Conservation (phyloP, 83 land plant genomes). For the Picea engelmannii region DNA sequence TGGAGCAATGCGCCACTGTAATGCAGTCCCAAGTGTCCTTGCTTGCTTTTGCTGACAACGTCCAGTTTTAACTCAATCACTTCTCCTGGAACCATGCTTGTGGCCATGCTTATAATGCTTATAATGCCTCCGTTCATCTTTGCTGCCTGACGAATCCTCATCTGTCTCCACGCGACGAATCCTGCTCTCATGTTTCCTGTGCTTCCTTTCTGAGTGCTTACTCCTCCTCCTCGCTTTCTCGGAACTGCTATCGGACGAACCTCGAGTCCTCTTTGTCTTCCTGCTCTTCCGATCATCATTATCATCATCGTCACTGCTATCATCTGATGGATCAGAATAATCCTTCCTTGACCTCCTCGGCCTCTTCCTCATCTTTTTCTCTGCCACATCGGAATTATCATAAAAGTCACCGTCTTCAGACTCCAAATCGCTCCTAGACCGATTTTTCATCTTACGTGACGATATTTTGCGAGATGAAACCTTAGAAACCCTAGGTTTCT, state of each 20-base stretch:
- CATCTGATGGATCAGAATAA: slow-evolving; percentile 20
- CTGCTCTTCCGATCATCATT: slow-evolving; percentile 25
- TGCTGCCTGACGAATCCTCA: slow-evolving; percentile 20
- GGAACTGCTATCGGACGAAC: not conserved
- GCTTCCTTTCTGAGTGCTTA: slow-evolving; percentile 17
- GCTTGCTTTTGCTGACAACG: no score
- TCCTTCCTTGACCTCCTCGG: slow-evolving; percentile 26
- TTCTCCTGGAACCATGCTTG: not conserved
- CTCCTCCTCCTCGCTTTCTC: slow-evolving; percentile 3
- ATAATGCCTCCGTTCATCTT: slow-evolving; percentile 17
- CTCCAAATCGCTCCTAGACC: not conserved
- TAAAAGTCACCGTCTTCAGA: not conserved
- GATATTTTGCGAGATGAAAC: no score
- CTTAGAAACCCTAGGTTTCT: slow-evolving; percentile 22
- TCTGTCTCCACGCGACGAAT: slow-evolving; percentile 19
- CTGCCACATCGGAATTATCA: slow-evolving; percentile 12
- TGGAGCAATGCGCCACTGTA: no score
- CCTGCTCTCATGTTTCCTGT: slow-evolving; percentile 24
- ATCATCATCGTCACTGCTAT: slow-evolving; percentile 20
- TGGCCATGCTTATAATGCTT: not conserved
- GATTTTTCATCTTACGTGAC: not conserved
- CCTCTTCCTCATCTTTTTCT: slow-evolving; percentile 26
- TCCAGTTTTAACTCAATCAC: no score
- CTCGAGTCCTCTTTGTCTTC: slow-evolving; percentile 5
- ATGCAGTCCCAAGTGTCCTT: no score